Evolutionary conservation across 352 stramenopile genomes (phyloP), one percentile per base, ranked within the genome.

Genomic region (Phytopythium ostracodes): DNA sequence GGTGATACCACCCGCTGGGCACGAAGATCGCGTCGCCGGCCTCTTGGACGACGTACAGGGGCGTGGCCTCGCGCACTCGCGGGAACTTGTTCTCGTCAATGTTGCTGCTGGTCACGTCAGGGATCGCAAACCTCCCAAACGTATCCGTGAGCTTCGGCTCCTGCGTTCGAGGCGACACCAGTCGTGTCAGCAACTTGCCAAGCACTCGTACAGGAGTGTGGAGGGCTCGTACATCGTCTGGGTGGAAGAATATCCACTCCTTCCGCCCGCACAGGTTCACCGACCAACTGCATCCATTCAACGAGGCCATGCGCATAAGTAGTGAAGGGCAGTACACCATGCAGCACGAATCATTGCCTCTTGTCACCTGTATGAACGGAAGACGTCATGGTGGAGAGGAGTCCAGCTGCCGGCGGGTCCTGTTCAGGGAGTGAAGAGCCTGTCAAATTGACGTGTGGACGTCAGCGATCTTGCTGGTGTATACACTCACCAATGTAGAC

Each of bases 191-290:
- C 15, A 38, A 31, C 36, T 22, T 22, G 4, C 2, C 17, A 2
- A n/a, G 44, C 10, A 24, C 11, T 54, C 25, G 5, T 17, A 38
- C 14, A 18, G n/a, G 22, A 18, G 4, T 20, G 38, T 33, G 54
- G 36, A 36, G 8, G 33, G 18, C 36, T 17, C 75, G 20, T 62
- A 95, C 86, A 44, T 97, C 77, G 33, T 92, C 74, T 1, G 88
- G 87, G 46, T 87, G 77, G 43, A 92, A 88, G 43, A 98, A 85
- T 33, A 93, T 68, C 97, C 97, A 99, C 62, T 93, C 63, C 75
- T 99, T 99, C 24, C 70, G 82, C 4, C 97, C 97, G 36, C 79
- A 79, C 35, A 99, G 84, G 72, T 99, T 99, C 54, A 95, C 96
- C 7, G 89, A 98, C 97, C 97, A 99, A 43, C 94, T 95, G 44